Conservation (phyloP, 2,329 filamentous ascomycete species). For the Cladophialophora yegresii region DNA sequence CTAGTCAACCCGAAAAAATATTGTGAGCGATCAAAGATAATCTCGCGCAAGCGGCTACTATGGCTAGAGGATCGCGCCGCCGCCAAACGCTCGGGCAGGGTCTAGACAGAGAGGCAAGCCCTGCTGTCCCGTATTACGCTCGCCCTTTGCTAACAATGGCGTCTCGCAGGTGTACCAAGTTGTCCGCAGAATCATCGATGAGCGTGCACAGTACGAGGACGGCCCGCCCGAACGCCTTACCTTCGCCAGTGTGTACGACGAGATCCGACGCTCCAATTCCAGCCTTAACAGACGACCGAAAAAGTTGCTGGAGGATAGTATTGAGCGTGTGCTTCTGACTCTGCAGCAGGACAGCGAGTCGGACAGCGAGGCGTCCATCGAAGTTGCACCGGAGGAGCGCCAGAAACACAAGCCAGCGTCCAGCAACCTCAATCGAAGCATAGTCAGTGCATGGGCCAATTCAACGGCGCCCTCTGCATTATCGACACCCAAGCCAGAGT, state of each 20-base stretch:
- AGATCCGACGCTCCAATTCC: slow-evolving; percentile 82
- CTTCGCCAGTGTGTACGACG: slow-evolving; percentile 71
- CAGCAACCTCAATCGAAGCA: slow-evolving; percentile 67
- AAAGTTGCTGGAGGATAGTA: slow-evolving; percentile 76
- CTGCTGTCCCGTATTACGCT: neutral
- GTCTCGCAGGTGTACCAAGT: slow-evolving; percentile 69
- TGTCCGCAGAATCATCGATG: slow-evolving; percentile 73
- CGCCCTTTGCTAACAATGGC: neutral
- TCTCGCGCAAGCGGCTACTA: slow-evolving; percentile 27
- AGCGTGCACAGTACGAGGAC: slow-evolving; percentile 57
- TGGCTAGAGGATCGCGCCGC: slow-evolving; percentile 46
- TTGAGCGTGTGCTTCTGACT: slow-evolving; percentile 77
- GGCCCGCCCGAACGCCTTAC: slow-evolving; percentile 44
- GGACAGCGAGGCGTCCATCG: slow-evolving; percentile 51
- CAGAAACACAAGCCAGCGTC: slow-evolving; percentile 40
- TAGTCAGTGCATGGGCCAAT: slow-evolving; percentile 60
- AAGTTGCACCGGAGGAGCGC: slow-evolving; percentile 44
- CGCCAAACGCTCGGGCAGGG: slow-evolving; percentile 56
- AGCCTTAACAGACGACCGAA: slow-evolving; percentile 81
- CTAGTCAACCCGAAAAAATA: neutral
- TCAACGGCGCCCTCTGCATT: slow-evolving; percentile 31
- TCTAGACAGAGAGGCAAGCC: slow-evolving; percentile 63
- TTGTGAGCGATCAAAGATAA: neutral
- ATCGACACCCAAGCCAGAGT: slow-evolving; percentile 10
- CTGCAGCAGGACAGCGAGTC: slow-evolving; percentile 64